Conservation (phyloP, 2,329 filamentous ascomycete species). For the Aspergillus novoparasiticus region DNA sequence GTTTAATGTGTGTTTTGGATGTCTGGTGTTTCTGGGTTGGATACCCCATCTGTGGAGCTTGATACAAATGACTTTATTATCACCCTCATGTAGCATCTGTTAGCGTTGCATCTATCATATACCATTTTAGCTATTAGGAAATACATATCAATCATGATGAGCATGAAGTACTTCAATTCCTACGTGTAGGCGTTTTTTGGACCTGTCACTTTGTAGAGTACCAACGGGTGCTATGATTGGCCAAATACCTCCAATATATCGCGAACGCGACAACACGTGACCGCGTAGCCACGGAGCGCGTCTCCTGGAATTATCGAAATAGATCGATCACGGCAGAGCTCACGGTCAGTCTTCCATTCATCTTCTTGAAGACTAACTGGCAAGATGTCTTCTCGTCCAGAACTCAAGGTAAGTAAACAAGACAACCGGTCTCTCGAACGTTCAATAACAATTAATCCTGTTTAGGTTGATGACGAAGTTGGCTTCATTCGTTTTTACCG, state of each 20-base stretch:
- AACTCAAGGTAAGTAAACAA: constrained; percentile 62
- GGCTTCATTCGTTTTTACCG: constrained; percentile 98
- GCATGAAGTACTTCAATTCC: not conserved
- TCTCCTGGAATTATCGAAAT: constrained; percentile 1
- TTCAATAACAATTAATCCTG: constrained; percentile 8
- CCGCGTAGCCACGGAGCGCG: constrained; percentile 29
- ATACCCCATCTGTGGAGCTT: constrained; percentile 28
- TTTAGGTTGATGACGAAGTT: constrained; percentile 88
- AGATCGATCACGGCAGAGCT: constrained; percentile 8
- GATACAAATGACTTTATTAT: constrained; percentile 27
- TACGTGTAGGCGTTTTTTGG: not conserved
- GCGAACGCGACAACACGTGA: constrained; percentile 42
- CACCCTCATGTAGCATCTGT: constrained; percentile 19
- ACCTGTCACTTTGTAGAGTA: not conserved
- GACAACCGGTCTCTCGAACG: not conserved
- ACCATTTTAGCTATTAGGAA: not conserved
- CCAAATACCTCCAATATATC: constrained; percentile 19
- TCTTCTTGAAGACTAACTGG: constrained; percentile 18
- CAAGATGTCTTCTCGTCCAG: constrained; percentile 71
- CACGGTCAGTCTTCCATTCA: constrained; percentile 11
- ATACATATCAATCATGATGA: not conserved
- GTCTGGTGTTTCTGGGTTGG: constrained; percentile 10
- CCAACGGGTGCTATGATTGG: constrained; percentile 13
- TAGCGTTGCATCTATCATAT: constrained; percentile 22
- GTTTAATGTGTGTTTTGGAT: constrained; percentile 13